phyloP scores from a whole-genome alignment of 2,329 filamentous ascomycete species.

The Lachnellula suecica region DNA sequence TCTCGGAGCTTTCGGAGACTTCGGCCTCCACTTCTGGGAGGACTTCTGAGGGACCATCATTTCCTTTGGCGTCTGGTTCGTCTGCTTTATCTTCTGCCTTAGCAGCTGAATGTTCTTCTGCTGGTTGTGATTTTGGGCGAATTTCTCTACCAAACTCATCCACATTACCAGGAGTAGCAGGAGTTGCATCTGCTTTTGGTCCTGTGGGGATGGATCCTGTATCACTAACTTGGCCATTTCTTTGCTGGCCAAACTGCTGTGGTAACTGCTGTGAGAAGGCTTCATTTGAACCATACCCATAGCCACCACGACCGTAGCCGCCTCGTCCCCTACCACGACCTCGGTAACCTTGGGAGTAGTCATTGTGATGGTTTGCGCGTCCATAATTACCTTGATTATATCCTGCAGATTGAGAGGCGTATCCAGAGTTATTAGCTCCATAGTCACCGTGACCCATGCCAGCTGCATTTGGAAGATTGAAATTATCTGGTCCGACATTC shows the following conservation, averaged over 20 bases:
- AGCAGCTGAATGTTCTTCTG: conserved; percentile 18
- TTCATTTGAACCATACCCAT: conserved; percentile 31
- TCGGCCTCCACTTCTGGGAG: conserved; percentile 8
- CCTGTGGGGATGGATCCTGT: conserved; percentile 28
- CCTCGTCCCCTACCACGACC: conserved; percentile 38
- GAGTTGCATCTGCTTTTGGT: conserved; percentile 27
- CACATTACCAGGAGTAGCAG: conserved; percentile 24
- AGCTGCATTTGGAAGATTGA: conserved; percentile 78
- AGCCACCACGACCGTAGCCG: conserved; percentile 27
- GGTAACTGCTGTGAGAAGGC: conserved; percentile 29
- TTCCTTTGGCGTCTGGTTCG: neutral
- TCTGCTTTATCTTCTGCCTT: conserved; percentile 6
- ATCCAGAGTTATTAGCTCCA: conserved; percentile 76
- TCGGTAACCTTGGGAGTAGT: conserved; percentile 55
- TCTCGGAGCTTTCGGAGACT: conserved; percentile 12
- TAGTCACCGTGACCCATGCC: conserved; percentile 79
- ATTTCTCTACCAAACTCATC: conserved; percentile 38
- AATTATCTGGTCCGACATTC: conserved; percentile 85
- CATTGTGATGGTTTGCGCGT: conserved; percentile 38
- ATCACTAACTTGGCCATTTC: conserved; percentile 30
- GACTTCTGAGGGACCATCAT: conserved; percentile 17
- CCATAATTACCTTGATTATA: conserved; percentile 71
- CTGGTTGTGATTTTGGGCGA: conserved; percentile 25
- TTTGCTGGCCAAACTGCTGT: conserved; percentile 28
- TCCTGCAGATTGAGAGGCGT: conserved; percentile 58